phyloP scores from a whole-genome alignment of 441 rosid genomes.

The Aquilaria agallochum region DNA sequence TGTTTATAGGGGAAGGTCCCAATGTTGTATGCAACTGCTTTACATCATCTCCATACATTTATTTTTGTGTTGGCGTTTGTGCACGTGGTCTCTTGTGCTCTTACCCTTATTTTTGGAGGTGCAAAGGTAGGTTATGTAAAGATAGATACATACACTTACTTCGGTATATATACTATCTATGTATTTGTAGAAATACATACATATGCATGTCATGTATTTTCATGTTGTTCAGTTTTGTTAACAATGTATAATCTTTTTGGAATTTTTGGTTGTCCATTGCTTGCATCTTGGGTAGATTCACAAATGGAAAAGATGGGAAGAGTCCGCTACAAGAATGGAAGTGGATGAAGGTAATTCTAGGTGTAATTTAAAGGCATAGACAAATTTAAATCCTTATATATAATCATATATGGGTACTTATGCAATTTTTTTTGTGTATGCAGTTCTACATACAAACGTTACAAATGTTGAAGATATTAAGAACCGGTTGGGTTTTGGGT shows the following conservation, averaged over 20 bases:
- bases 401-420: not conserved
- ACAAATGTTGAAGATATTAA: slow-evolving; percentile 25
- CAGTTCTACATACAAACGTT: slow-evolving; percentile 35
- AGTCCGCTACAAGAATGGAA: slow-evolving; percentile 22
- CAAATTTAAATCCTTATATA: no score
- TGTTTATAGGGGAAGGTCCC: slow-evolving; percentile 57
- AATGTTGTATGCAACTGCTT: slow-evolving; percentile 49
- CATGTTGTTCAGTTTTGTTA: no score
- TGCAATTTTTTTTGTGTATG: slow-evolving; percentile 5
- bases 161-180: not conserved
- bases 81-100: slow-evolving; percentile 60
- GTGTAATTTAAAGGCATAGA: not conserved
- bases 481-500: no score
- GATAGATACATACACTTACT: no score
- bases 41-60: slow-evolving; percentile 77
- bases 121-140: slow-evolving; percentile 40
- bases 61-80: slow-evolving; percentile 71
- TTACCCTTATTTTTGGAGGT: slow-evolving; percentile 67
- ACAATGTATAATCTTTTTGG: not conserved
- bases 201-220: not conserved
- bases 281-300: slow-evolving; percentile 35
- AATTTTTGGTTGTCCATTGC: not conserved
- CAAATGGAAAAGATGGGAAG: slow-evolving; percentile 73
- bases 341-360: slow-evolving; percentile 30
- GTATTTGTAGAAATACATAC: no score